Percentiles rank a stretch among this genome's conserved stretches.
phyloP scores from a whole-genome alignment of 1,284 basidiomycete genomes.

The Wolfiporia cocos region DNA sequence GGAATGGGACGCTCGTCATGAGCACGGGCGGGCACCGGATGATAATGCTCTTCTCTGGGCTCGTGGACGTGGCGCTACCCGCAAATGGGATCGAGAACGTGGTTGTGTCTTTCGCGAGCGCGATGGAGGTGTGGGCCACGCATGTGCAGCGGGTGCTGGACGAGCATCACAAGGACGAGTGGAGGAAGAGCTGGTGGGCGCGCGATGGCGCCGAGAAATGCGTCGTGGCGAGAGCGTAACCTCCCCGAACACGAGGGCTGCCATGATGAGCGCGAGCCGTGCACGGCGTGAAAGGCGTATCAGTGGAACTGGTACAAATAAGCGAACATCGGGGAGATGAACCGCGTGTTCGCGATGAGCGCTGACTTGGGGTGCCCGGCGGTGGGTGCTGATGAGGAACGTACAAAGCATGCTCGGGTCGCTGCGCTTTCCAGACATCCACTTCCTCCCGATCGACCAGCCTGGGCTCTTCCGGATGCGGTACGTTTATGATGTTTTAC shows the following conservation, averaged over 20 bases:
- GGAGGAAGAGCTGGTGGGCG: constrained; percentile 12
- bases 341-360: constrained; percentile 47
- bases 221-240: constrained; percentile 55
- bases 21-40: constrained; percentile 68
- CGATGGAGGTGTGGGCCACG: constrained; percentile 47
- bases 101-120: constrained; percentile 45
- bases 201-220: constrained; percentile 26
- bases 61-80: constrained; percentile 30
- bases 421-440: constrained; percentile 42
- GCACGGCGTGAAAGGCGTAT: constrained; percentile 35
- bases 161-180: constrained; percentile 12
- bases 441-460: constrained; percentile 52
- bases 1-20: constrained; percentile 51
- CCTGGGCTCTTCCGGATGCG: constrained; percentile 56
- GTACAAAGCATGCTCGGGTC: constrained; percentile 33
- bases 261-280: constrained; percentile 38
- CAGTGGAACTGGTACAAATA: constrained; percentile 54
- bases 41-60: constrained; percentile 44
- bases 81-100: constrained; percentile 46
- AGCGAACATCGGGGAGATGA: constrained; percentile 51
- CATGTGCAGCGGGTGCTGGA: constrained; percentile 39
- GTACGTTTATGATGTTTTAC: constrained; percentile 30
- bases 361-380: not conserved
- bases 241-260: constrained; percentile 61
- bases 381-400: not conserved